Percentiles rank a stretch among this genome's conserved stretches.
Evolutionary conservation across 495 filamentous ascomycete species (phyloP).

Genomic region (Pyronema omphalodes): DNA sequence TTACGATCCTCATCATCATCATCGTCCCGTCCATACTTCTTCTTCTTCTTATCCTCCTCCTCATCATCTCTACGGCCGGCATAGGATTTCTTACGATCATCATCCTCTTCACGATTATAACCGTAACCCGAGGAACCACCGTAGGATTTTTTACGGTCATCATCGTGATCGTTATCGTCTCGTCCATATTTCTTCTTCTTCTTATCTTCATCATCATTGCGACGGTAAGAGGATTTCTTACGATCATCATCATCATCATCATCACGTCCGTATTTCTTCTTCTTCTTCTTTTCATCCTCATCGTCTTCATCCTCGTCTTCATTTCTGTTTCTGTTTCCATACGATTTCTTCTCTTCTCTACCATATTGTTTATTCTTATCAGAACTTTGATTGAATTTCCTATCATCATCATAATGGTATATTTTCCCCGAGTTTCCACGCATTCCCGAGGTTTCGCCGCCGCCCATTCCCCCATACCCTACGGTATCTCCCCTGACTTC

Average conservation of each 20-base stretch:
- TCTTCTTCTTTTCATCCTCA: neutral
- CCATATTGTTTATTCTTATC: conserved; percentile 1
- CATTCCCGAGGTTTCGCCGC: too few relatives aligned
- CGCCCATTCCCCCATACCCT: neutral
- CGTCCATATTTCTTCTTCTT: too few relatives aligned
- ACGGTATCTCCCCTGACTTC: neutral
- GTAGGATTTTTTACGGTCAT: too few relatives aligned
- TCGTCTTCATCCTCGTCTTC: conserved; percentile 6
- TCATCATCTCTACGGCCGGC: neutral
- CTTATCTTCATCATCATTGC: neutral
- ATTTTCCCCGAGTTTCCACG: neutral
- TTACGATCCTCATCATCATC: too few relatives aligned
- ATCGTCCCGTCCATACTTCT: too few relatives aligned
- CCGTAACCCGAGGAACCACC: too few relatives aligned
- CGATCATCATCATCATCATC: conserved; percentile 5
- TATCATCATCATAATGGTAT: neutral
- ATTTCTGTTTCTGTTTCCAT: neutral
- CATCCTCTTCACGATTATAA: too few relatives aligned
- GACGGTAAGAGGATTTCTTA: neutral
- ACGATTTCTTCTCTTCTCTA: neutral
- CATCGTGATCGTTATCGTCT: too few relatives aligned
- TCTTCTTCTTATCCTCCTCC: too few relatives aligned
- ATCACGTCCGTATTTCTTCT: neutral
- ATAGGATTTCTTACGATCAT: too few relatives aligned
- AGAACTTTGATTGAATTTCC: neutral